These are phyloP conservation scores for Cymbidium sinense DNA, from an alignment of 106 monocot species.

Conservation along the genomic window DNA sequence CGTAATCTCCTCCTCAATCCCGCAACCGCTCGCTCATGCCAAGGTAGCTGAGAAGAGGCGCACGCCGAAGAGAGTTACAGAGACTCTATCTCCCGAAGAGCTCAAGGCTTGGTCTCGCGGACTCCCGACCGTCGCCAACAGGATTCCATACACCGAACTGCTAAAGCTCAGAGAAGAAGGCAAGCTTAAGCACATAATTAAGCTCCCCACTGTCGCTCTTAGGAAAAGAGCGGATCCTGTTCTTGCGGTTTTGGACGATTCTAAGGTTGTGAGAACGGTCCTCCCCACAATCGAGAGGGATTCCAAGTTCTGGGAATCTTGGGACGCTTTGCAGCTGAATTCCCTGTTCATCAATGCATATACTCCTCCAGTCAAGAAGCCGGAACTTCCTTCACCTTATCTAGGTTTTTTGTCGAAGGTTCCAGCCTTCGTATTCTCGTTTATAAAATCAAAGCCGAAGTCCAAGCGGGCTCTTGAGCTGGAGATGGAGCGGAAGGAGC, in stretches of 20 bases:
- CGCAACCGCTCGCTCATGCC: slow-evolving; percentile 26
- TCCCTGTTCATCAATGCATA: slow-evolving; percentile 73
- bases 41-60: slow-evolving; percentile 48
- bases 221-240: slow-evolving; percentile 46
- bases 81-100: slow-evolving; percentile 48
- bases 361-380: slow-evolving; percentile 59
- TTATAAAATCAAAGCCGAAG: slow-evolving; percentile 39
- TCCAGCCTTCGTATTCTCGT: slow-evolving; percentile 14
- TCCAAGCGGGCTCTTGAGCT: slow-evolving; percentile 53
- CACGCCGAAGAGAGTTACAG: slow-evolving; percentile 26
- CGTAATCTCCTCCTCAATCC: slow-evolving; percentile 33
- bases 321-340: slow-evolving; percentile 47
- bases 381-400: slow-evolving; percentile 51
- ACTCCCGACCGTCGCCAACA: slow-evolving; percentile 48
- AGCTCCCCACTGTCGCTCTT: slow-evolving; percentile 36
- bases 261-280: slow-evolving; percentile 51
- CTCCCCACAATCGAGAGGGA: slow-evolving; percentile 56
- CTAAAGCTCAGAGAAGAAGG: slow-evolving; percentile 35
- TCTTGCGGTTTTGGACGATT: slow-evolving; percentile 64
- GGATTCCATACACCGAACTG: slow-evolving; percentile 71
- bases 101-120: slow-evolving; percentile 52
- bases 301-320: slow-evolving; percentile 53
- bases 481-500: slow-evolving; percentile 49
- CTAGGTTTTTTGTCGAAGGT: slow-evolving; percentile 36
- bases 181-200: slow-evolving; percentile 59